phyloP scores from a whole-genome alignment of 805 yeast species.

The Priceomyces fermenticarens region DNA sequence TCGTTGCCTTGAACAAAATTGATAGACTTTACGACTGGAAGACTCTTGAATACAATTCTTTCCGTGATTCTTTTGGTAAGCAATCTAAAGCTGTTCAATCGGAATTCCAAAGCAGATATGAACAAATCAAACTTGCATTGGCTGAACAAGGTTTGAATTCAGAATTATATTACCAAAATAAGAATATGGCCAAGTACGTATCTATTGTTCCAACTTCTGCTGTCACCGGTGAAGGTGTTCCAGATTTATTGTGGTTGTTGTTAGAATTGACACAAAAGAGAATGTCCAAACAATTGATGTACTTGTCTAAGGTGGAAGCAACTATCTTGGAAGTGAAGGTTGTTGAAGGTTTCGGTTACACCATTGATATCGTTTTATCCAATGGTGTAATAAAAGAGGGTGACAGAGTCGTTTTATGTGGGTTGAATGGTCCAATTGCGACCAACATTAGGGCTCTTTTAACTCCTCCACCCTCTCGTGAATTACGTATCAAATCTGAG shows the following conservation, averaged over 20 bases:
- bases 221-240: constrained; percentile 99
- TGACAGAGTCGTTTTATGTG: constrained; percentile 93
- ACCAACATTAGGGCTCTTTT: constrained; percentile 92
- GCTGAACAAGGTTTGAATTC: constrained; percentile 99
- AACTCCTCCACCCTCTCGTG: constrained; percentile 97
- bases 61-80: constrained; percentile 86
- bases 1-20: constrained; percentile 95
- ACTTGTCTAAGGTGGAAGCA: constrained; percentile 90
- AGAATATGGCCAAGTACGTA: constrained; percentile 88
- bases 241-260: constrained; percentile 93
- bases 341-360: constrained; percentile 97
- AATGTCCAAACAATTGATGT: constrained; percentile 98
- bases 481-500: constrained; percentile 93
- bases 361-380: constrained; percentile 96
- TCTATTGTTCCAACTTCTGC: constrained; percentile 99
- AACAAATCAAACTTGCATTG: constrained; percentile 80
- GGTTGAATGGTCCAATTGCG: constrained; percentile 97
- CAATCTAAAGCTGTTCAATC: constrained; percentile 84
- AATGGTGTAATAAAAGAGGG: constrained; percentile 95
- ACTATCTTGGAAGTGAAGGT: constrained; percentile 97
- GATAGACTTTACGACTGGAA: constrained; percentile 98
- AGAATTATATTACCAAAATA: constrained; percentile 93
- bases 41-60: constrained; percentile 83
- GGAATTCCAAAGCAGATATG: constrained; percentile 86
- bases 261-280: constrained; percentile 96